Evolutionary conservation across 257 asterid species (phyloP), one percentile per base, ranked within the genome.

Genomic region (Gentiana macrophylla): DNA sequence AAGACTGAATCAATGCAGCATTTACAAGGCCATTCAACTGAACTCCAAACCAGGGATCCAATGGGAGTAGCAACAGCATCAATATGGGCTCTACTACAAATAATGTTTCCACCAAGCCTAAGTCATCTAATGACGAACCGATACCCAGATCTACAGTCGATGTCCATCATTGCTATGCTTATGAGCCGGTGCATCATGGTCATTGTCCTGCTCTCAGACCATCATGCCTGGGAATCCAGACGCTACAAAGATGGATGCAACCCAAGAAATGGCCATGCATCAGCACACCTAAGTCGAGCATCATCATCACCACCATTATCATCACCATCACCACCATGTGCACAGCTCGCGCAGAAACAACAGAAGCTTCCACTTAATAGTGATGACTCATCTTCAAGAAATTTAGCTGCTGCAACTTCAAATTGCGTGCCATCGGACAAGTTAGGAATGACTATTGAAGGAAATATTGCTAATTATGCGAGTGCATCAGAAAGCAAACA

Each of bases 401-500:
- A 67, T 6, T 53, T 43, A 56, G 59, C 48, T 50, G 62, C 57
- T 12, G 63, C 61, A 55, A 41, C 61, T 66, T 61, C 82, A 47
- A 61, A 60, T 35, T 60, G 53, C 33, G 68, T 60, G 33, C 53
- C 70, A 34, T 47, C 72, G 60, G 56, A 67, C 51, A 61, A 52
- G 66, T 54, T 59, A 34, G 61, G 48, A 13, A 58, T 64, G 45
- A 67, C 45, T 36, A 13, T 67, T 7, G 80, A 74, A 62, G 80
- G 75, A 53, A 57, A 68, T 56, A 77, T 72, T 36, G 77, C 77
- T 45, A 63, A 74, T 54, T 78, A 74, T 56, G 77, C 67, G 32
- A 78, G 80, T 78, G 81, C 76, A 13, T 76, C 81, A 11, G 81
- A 78, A 53, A 72, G 81, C 64, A n/a, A 65, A 76, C 66, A 72